Evolutionary conservation across 2,329 filamentous ascomycete species (phyloP), one percentile per base, ranked within the genome.

Genomic region (Colletotrichum navitas): DNA sequence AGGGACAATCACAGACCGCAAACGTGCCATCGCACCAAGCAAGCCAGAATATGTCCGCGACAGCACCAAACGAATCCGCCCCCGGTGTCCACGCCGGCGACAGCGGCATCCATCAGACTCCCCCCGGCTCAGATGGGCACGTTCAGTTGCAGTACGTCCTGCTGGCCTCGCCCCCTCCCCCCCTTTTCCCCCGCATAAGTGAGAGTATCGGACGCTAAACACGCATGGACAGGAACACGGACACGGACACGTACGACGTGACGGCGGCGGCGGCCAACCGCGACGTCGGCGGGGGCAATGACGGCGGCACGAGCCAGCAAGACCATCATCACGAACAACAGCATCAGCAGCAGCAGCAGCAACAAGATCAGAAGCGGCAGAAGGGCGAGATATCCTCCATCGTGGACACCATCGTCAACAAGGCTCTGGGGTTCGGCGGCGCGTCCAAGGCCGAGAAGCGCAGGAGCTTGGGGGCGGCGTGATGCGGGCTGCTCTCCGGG

Each of bases 401-500:
- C 12, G 73, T 73, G 10, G 67, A 73, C 29, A 60, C 65, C 5
- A 8, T 73, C 1, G 36, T 73, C 51, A 62, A 66, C 45, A 63
- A 71, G 43, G 43, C 63, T 18, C 36, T 55, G 11, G 43, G 52
- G 5, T 59, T 45, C 14, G 54, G 58, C n/a, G 36, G 26, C 26
- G 68, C 45, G 12, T 51, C 24, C 18, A 18, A 51, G 26, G 58
- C 56, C 7, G 68, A 52, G 26, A 52, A 54, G 51, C 32, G 67
- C 16, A 72, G 68, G 18, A 66, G 70, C 21, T 56, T 63, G 29
- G 52, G 63, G 29, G 39, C 51, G 49, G 32, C 47, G 18, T 60
- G 62, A 43, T 26, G 21, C 11, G 69, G 29, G 29, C 29, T 29
- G 72, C 8, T 72, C 69, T 51, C 47, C 34, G 49, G 45, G 56